phyloP scores from a whole-genome alignment of 257 asterid species.

The Paulownia fortunei region DNA sequence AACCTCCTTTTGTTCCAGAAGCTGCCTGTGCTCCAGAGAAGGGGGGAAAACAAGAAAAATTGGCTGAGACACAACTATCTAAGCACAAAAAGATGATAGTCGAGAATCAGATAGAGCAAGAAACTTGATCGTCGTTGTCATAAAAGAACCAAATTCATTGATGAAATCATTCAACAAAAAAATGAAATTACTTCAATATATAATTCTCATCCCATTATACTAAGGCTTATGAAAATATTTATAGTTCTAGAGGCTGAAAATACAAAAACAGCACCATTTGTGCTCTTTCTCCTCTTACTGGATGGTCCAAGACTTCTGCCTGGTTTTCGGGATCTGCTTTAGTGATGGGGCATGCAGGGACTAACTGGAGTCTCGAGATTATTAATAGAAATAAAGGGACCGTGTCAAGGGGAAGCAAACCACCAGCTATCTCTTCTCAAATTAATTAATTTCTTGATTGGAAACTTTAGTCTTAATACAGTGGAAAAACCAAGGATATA shows the following conservation, averaged over 20 bases:
- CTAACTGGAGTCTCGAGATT: neutral
- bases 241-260: neutral
- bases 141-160: conserved; percentile 16
- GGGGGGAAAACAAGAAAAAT: conserved; percentile 18
- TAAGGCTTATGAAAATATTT: neutral
- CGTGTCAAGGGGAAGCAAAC: neutral
- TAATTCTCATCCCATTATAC: neutral
- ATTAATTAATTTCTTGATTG: neutral
- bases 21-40: conserved; percentile 73
- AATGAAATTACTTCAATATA: neutral
- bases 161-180: neutral
- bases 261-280: neutral
- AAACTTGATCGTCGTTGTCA: conserved; percentile 3
- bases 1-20: conserved; percentile 99
- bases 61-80: conserved; percentile 7
- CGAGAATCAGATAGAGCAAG: conserved; percentile 19
- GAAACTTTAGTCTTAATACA: neutral
- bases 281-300: neutral
- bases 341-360: neutral
- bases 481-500: neutral
- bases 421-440: conserved; percentile 6
- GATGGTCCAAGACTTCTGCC: conserved; percentile 13
- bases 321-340: neutral
- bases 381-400: conserved; percentile 6
- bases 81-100: conserved; percentile 15